Percentiles rank a stretch among this genome's conserved stretches.
Evolutionary conservation across 106 monocot genomes (phyloP).

Genomic region (Dendrobium officinale): DNA sequence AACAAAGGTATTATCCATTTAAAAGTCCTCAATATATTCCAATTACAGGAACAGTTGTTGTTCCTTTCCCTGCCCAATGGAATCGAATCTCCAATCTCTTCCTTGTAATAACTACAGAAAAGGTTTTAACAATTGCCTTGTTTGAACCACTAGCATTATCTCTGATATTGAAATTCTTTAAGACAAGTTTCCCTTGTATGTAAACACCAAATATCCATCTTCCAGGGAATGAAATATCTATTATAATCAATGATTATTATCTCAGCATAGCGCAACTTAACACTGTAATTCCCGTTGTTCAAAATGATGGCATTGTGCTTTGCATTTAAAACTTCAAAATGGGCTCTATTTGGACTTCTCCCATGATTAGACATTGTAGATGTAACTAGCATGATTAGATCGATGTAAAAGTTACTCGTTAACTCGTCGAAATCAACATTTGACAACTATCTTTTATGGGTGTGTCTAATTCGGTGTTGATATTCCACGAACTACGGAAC

Average conservation of each 20-base stretch:
- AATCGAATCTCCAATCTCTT: constrained; percentile 51
- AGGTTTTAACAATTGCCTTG: constrained; percentile 37
- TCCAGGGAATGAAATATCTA: constrained; percentile 48
- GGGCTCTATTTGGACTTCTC: constrained; percentile 67
- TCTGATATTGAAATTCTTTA: constrained; percentile 64
- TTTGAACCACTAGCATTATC: constrained; percentile 44
- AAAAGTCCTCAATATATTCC: too few relatives aligned
- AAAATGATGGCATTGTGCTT: constrained; percentile 30
- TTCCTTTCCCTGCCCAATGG: constrained; percentile 21
- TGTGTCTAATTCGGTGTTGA: constrained; percentile 54
- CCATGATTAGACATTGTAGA: constrained; percentile 72
- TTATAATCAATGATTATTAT: constrained; percentile 46
- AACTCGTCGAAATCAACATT: constrained; percentile 75
- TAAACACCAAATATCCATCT: constrained; percentile 61
- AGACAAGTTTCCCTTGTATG: constrained; percentile 62
- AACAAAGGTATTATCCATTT: too few relatives aligned
- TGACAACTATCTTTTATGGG: constrained; percentile 65
- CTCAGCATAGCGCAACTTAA: constrained; percentile 39
- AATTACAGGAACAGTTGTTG: too few relatives aligned
- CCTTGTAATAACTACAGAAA: constrained; percentile 28
- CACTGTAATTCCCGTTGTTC: constrained; percentile 9
- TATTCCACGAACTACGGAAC: constrained; percentile 83
- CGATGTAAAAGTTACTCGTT: constrained; percentile 83
- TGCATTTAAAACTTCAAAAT: constrained; percentile 89
- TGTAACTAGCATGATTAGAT: constrained; percentile 73